Percentiles rank a stretch among this genome's conserved stretches.
Evolutionary conservation across 371 early-diverging fungal genomes (phyloP).

Genomic region (Choanephora cucurbitarum): DNA sequence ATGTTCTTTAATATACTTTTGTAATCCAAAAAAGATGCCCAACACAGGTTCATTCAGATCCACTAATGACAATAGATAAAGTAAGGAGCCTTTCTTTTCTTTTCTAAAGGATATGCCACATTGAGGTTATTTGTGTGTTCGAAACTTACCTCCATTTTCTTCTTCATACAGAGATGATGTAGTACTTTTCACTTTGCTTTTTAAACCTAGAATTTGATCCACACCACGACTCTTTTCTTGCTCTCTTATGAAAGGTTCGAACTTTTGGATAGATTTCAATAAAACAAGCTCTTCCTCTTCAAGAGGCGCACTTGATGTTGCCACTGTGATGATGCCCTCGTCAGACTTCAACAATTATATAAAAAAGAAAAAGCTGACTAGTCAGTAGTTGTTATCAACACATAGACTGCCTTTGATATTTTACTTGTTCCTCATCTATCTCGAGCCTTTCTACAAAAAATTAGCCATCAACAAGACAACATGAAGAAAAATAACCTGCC

Average conservation of each 20-base stretch:
- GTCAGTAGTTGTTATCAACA: not conserved
- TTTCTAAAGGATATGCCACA: no score
- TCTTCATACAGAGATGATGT: not conserved
- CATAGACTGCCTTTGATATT: not conserved
- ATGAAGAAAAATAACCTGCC: no score
- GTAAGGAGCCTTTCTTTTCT: not conserved
- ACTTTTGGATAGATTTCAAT: constrained; percentile 10
- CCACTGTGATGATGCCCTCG: not conserved
- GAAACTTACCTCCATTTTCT: constrained; percentile 7
- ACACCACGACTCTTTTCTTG: constrained; percentile 24
- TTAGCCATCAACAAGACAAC: no score
- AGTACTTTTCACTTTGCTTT: not conserved
- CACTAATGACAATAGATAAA: not conserved
- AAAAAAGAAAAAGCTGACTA: not conserved
- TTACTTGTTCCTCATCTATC: no score
- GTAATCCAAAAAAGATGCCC: constrained; percentile 23
- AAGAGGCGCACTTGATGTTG: no score
- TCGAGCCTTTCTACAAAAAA: no score
- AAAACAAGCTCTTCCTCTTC: constrained; percentile 15
- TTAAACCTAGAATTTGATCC: constrained; percentile 19
- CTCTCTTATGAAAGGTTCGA: constrained; percentile 30
- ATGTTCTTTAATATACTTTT: constrained; percentile 19
- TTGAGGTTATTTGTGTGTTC: no score
- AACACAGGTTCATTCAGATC: constrained; percentile 3
- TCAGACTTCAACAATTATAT: not conserved